phyloP scores from a whole-genome alignment of 306 rosid genomes.

The Amphicarpaea edgeworthii region DNA sequence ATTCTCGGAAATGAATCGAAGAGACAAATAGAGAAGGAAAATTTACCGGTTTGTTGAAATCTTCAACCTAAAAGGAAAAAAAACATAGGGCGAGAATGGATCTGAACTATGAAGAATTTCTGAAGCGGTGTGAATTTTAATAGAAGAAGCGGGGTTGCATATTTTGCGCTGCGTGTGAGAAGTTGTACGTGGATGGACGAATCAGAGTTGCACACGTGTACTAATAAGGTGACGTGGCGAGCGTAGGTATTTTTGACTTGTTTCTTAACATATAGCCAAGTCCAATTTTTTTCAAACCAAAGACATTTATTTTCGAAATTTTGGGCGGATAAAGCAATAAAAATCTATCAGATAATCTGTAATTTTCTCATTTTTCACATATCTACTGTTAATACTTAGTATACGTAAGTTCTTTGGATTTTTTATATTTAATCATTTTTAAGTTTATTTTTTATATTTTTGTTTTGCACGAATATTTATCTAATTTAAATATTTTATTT shows the following conservation, averaged over 20 bases:
- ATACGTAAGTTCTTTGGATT: no score
- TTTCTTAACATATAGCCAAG: not conserved
- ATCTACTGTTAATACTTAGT: no score
- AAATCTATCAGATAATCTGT: not conserved
- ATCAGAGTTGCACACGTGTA: not conserved
- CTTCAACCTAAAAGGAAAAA: not conserved
- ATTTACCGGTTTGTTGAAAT: constrained; percentile 33
- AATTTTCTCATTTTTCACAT: no score
- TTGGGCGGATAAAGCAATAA: not conserved
- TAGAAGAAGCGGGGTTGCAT: not conserved
- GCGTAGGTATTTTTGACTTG: not conserved
- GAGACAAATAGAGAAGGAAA: not conserved
- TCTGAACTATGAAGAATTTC: not conserved
- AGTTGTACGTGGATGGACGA: constrained; percentile 20
- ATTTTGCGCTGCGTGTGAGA: not conserved
- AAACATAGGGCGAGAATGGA: not conserved
- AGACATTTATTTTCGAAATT: not conserved
- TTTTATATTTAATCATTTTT: no score
- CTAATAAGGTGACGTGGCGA: not conserved
- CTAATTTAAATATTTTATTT: no score
- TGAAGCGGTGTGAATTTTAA: not conserved
- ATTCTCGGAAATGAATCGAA: not conserved
- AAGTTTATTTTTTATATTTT: no score
- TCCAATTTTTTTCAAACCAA: not conserved
- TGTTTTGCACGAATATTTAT: no score